Evolutionary conservation across 2,329 filamentous ascomycete genomes (phyloP).

Genomic region (Fusarium verticillioides): DNA sequence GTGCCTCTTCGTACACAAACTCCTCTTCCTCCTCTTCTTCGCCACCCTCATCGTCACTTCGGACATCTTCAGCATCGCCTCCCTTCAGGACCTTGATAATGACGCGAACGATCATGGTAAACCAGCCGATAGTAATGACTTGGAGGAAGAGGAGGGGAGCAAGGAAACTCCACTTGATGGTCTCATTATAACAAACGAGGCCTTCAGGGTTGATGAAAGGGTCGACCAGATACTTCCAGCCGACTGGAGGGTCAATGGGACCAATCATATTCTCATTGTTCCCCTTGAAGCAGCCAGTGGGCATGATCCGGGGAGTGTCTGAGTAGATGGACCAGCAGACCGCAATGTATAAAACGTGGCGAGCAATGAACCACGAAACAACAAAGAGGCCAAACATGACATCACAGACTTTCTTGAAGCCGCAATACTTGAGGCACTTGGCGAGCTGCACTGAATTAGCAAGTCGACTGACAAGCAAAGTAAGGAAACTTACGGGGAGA

Average conservation of each 20-base stretch:
- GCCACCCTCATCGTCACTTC: constrained; percentile 81
- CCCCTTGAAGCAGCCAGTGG: constrained; percentile 77
- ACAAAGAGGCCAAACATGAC: constrained; percentile 87
- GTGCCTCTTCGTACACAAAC: constrained; percentile 64
- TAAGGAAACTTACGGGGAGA: constrained; percentile 82
- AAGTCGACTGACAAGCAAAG: constrained; percentile 73
- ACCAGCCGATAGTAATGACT: constrained; percentile 85
- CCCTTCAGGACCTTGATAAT: constrained; percentile 83
- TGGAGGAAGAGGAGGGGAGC: constrained; percentile 81
- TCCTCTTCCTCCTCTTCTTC: constrained; percentile 70
- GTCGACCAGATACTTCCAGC: constrained; percentile 73
- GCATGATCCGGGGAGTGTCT: constrained; percentile 42
- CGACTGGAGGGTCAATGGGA: constrained; percentile 61
- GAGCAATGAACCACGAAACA: constrained; percentile 82
- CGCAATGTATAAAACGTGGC: constrained; percentile 82
- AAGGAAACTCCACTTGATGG: constrained; percentile 81
- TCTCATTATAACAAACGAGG: constrained; percentile 81
- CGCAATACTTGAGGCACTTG: constrained; percentile 93
- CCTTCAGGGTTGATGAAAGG: constrained; percentile 79
- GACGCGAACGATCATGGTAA: constrained; percentile 86
- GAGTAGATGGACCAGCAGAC: constrained; percentile 76
- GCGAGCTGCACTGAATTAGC: constrained; percentile 77
- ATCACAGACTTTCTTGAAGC: constrained; percentile 81
- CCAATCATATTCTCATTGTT: constrained; percentile 64
- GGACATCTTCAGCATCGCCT: constrained; percentile 81